A percentile compares a stretch with the other conserved stretches of the same genome.
These are phyloP conservation scores for Tieghemiomyces parasiticus DNA, from an alignment of 192 early-diverging fungal species.

Conservation along the genomic window DNA sequence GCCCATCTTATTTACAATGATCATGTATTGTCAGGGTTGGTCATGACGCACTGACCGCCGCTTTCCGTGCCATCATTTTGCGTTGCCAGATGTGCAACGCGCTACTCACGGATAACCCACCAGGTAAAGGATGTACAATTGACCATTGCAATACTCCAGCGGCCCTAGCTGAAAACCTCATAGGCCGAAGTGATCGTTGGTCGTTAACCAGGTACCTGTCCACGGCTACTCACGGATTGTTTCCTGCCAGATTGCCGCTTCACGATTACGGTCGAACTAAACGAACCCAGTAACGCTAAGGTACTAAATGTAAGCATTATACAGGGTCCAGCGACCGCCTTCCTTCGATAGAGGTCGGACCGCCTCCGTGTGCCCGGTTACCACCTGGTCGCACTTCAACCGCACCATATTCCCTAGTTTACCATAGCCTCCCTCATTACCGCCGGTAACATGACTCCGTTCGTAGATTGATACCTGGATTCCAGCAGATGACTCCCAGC, in stretches of 20 bases:
- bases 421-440: too few species aligned
- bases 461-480: too few species aligned
- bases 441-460: too few species aligned
- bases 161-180: neutral
- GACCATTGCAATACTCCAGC: neutral
- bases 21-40: neutral
- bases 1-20: neutral
- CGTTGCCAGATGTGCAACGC: neutral
- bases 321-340: too few species aligned
- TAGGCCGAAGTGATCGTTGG: neutral
- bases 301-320: neutral
- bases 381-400: neutral
- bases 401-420: neutral
- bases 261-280: neutral
- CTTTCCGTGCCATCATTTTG: neutral
- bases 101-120: neutral
- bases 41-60: neutral
- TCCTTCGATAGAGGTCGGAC: neutral
- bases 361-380: neutral
- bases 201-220: neutral
- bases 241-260: neutral
- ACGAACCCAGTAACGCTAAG: neutral
- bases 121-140: neutral
- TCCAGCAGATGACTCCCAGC: too few species aligned
- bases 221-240: neutral